Evolutionary conservation across 331 rosid genomes (phyloP).

Genomic region (Quercus phellos): DNA sequence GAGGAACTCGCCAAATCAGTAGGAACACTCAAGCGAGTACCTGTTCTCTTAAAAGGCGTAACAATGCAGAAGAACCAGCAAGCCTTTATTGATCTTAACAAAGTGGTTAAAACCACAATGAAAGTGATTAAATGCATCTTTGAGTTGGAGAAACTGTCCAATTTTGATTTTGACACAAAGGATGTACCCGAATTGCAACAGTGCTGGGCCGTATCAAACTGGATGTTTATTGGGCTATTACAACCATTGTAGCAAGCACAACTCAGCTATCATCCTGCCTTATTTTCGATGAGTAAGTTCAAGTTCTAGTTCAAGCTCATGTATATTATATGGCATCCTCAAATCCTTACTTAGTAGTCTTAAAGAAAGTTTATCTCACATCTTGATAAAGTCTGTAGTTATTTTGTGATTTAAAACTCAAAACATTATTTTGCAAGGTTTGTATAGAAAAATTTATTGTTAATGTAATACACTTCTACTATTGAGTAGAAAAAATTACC

Average conservation of each 20-base stretch:
- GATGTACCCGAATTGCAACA: constrained; percentile 25
- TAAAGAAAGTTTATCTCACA: no score
- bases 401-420: background rate
- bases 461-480: no score
- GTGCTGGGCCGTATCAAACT: constrained; percentile 30
- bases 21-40: background rate
- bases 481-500: no score
- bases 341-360: background rate
- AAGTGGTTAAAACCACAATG: constrained; percentile 25
- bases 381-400: no score
- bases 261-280: background rate
- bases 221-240: constrained; percentile 31
- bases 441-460: no score
- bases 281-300: background rate
- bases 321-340: no score
- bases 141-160: constrained; percentile 42
- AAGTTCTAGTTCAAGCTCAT: background rate
- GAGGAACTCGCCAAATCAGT: constrained; percentile 13
- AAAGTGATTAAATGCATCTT: constrained; percentile 35
- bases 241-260: constrained; percentile 15
- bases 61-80: background rate
- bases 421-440: no score
- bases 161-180: constrained; percentile 16
- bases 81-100: constrained; percentile 19
- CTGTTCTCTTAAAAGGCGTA: background rate